A percentile compares a stretch with the other conserved stretches of the same genome.
Evolutionary conservation across 345 rosid species (phyloP).

Genomic region (Combretum micranthum): DNA sequence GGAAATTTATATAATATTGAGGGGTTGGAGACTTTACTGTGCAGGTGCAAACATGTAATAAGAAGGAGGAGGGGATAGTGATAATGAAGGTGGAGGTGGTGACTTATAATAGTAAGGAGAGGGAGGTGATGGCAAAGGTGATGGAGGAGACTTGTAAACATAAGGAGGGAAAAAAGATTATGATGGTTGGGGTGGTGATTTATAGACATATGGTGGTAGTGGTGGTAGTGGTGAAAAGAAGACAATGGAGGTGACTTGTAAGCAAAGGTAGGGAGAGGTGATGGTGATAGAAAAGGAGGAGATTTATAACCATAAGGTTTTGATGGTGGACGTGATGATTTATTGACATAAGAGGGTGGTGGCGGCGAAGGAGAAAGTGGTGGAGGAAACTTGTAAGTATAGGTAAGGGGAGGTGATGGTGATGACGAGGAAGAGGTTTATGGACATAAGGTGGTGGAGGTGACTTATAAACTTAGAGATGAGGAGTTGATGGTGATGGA

Average conservation of each 20-base stretch:
- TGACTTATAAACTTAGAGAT: background rate
- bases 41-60: too few species aligned
- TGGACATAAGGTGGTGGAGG: background rate
- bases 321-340: too few species aligned
- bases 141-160: background rate
- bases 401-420: background rate
- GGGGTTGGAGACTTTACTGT: too few species aligned
- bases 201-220: background rate
- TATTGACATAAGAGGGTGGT: too few species aligned
- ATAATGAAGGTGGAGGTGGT: constrained; percentile 1
- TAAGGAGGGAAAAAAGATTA: background rate
- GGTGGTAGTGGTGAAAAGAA: too few species aligned
- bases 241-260: too few species aligned
- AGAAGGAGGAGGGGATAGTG: constrained; percentile 3
- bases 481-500: too few species aligned
- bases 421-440: background rate
- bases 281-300: too few species aligned
- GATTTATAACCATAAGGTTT: too few species aligned
- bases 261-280: too few species aligned
- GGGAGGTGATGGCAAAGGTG: too few species aligned
- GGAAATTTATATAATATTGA: background rate
- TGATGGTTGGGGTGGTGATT: background rate
- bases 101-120: too few species aligned
- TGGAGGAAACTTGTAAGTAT: background rate
- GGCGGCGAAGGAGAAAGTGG: background rate